Base-by-base conservation (phyloP, 1,284 basidiomycete species). In the Malassezia brasiliensis region DNA sequence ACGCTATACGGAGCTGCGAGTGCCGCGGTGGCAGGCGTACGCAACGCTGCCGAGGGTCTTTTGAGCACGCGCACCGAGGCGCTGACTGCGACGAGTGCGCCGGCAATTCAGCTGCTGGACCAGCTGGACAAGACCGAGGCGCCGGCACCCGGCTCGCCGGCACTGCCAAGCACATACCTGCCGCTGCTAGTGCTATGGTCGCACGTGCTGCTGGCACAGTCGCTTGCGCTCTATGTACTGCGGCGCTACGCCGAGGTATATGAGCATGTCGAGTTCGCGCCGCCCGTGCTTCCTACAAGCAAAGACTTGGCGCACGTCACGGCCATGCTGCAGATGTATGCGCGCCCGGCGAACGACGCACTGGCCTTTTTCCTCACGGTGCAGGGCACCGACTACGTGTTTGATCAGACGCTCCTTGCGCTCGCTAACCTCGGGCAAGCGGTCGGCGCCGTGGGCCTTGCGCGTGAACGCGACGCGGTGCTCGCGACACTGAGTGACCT, bases 121-220 rank as follows among this genome's bases (percentile, higher is more conserved):
- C 70, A 73, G 54, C 64, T 74, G 30, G 72, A 74, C 55, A 74
- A 98, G 76, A 85, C 88, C 0, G 94, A 98, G 66, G 84, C 91
- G 0, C 94, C 94, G 0, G 79, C 82, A 0, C 88, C 93, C 47
- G 90, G 90, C 0, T 90, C 96, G 1, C 22, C 61, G n/a, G 56
- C 60, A 8, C 38, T 68, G 28, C 66, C 66, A 9, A 53, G 55
- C 59, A 82, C 87, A 0, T 96, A 98, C 74, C 81, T 90, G 53
- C 94, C 91, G 72, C 83, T 96, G 1, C 82, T 98, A 1, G 86
- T 85, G 1, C 81, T 94, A 0, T 90, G 96, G 68, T 90, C 87
- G 62, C 80, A 96, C 7, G 82, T 87, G 19, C 85, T 88, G 0
- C 79, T 98, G 2, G 88, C 87, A 47, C 88, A 94, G 68, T 89